Percentiles rank a stretch among this genome's conserved stretches.
Evolutionary conservation across 2,329 filamentous ascomycete genomes (phyloP).

Genomic region (Ceratocystis lukuohia): DNA sequence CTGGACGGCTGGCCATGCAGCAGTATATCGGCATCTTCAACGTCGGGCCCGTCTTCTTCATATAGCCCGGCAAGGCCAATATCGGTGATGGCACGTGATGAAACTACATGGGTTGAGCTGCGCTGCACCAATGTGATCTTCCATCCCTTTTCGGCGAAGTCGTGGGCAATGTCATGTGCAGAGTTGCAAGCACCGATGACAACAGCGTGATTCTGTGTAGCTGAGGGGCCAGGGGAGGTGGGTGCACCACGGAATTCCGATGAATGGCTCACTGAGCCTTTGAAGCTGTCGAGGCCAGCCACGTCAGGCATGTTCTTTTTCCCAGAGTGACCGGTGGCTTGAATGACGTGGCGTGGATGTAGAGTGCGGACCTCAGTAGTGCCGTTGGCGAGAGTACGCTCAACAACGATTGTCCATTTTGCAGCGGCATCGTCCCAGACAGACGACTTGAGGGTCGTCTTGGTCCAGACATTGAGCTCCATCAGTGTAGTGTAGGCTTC

Average conservation of each 20-base stretch:
- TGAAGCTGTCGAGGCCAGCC: constrained; percentile 43
- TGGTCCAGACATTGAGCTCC: constrained; percentile 56
- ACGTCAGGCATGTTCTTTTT: constrained; percentile 49
- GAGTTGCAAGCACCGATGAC: constrained; percentile 58
- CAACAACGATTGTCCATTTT: constrained; percentile 42
- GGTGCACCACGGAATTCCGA: constrained; percentile 44
- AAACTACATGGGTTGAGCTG: constrained; percentile 50
- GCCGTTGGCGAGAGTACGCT: constrained; percentile 37
- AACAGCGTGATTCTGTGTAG: constrained; percentile 43
- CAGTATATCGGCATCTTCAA: constrained; percentile 52
- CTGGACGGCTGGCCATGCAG: constrained; percentile 44
- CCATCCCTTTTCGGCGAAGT: constrained; percentile 53
- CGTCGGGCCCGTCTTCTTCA: constrained; percentile 40
- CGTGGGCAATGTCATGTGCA: constrained; percentile 54
- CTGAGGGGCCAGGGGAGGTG: constrained; percentile 24
- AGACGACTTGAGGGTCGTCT: constrained; percentile 35
- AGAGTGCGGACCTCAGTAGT: constrained; percentile 39
- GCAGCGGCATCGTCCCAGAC: constrained; percentile 37
- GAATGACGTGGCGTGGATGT: constrained; percentile 49
- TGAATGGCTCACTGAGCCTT: constrained; percentile 49
- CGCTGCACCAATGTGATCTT: constrained; percentile 58
- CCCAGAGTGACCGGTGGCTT: constrained; percentile 55
- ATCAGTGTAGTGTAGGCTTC: constrained; percentile 49
- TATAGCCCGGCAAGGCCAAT: constrained; percentile 41
- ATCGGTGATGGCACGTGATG: constrained; percentile 38